These are phyloP conservation scores for Globisporangium nodosum DNA, from an alignment of 352 stramenopile species.

Conservation along the genomic window DNA sequence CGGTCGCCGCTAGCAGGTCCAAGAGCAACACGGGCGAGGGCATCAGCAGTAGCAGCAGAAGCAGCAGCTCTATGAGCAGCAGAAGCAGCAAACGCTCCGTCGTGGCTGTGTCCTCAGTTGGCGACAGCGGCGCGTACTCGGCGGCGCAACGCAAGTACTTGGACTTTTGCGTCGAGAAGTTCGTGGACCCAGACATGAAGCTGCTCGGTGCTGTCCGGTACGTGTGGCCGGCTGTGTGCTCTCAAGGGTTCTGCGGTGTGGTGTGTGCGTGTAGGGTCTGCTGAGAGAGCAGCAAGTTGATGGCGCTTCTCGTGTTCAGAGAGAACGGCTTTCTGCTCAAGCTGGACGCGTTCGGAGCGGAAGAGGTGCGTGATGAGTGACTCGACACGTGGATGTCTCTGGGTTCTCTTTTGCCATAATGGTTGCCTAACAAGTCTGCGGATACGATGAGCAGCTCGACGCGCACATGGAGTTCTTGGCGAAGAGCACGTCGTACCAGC, in stretches of 20 bases:
- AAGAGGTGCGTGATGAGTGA: constrained; percentile 29
- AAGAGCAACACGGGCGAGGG: background rate
- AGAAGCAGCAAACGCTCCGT: background rate
- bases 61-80: background rate
- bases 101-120: background rate
- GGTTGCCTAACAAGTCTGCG: background rate
- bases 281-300: background rate
- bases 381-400: background rate
- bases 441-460: constrained; percentile 22
- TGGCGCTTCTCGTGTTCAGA: background rate
- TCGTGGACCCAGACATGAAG: constrained; percentile 38
- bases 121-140: constrained; percentile 16
- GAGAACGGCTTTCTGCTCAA: constrained; percentile 35
- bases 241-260: background rate
- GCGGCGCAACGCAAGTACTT: constrained; percentile 47
- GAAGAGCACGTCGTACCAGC: constrained; percentile 20
- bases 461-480: constrained; percentile 48
- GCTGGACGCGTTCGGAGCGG: constrained; percentile 40
- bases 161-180: constrained; percentile 47
- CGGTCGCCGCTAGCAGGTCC: background rate
- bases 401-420: background rate
- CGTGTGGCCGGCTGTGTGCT: background rate
- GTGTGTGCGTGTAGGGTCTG: background rate
- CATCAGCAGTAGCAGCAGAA: background rate
- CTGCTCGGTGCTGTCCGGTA: constrained; percentile 33